Base-by-base conservation (phyloP, 2,329 filamentous ascomycete genomes). In the Xylariales sp. region DNA sequence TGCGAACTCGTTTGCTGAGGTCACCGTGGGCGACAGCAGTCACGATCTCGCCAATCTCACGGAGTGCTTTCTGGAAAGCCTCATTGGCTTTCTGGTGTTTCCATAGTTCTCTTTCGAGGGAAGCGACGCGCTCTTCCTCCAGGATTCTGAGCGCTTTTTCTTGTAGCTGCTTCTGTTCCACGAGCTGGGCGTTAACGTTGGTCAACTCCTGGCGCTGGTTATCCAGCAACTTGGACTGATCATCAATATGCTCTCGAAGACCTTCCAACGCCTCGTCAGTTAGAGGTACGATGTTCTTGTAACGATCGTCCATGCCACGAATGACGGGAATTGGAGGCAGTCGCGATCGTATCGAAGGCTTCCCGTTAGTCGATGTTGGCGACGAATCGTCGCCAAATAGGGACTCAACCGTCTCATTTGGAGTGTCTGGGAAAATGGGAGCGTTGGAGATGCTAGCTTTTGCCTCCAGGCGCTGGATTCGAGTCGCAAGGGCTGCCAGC, bases 61-160 rank as follows among this genome's bases (percentile, higher is more conserved):
- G 81, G 23, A 98, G 69, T 10, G 93, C 93, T 65, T 97, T 97
- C 60, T 97, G 90, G 76, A 97, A 98, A 52, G 93, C 94, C 63
- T 95, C 83, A 63, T 98, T 98, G 57, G 94, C 93, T 66, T 96
- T 93, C 60, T 95, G 90, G 57, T 96, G 90, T 66, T 97, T 97
- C 72, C 86, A 89, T 42, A 98, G 74, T 64, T 98, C 93, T 42
- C 91, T 81, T 67, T 97, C 91, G 28, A 97, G 74, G 24, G 88
- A 83, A 38, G 87, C 84, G 47, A 97, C 91, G 51, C 93, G 89
- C 61, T 89, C 83, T 48, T 85, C 80, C 62, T 95, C 89, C 37
- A 95, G 83, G 45, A 85, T 78, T 51, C 85, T 83, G 40, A 95
- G 81, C 21, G 88, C 85, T 55, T 81, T 79, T 61, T 90, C 85